Base-by-base conservation (phyloP, 306 rosid species). In the Begonia peltatifolia region DNA sequence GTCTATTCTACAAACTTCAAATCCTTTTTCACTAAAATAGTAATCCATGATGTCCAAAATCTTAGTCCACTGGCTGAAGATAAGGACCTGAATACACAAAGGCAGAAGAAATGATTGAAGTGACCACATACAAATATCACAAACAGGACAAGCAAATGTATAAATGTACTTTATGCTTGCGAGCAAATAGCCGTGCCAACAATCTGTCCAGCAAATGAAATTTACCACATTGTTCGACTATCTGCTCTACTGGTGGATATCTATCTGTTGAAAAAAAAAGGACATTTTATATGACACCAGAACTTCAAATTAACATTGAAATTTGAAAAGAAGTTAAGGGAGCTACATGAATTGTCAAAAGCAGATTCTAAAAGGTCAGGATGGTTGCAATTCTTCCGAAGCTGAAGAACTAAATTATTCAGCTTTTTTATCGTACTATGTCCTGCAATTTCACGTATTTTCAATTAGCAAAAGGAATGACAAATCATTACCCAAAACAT, bases 311-410 rank as follows among this genome's bases (percentile, higher is more conserved):
- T 20, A 20, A 20, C 23, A 0, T 20, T 20, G 23, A 20, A 20
- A 20, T 20, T 20, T 20, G 23, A 20, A 20, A 20, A 20, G 23
- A 20, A 30, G 38, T 30, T 30, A 42, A 43, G 60, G 14, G 38
- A 65, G 54, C 17, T 60, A 92, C 99, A 57, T 20, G 94, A 75
- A 54, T 54, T 74, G 52, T 83, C 86, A 68, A 63, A 79, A 41
- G 65, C 71, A 2, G 94, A 69, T 54, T 81, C 81, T 59, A 92
- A 53, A 52, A 92, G 81, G 60, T 92, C 99, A 16, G 99, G 99
- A 77, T 86, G 99, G 77, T 77, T 81, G 69, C 99, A 92, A 73
- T 77, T 84, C 76, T 92, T 92, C 65, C 99, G 78, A 67, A 92
- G 99, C 57, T 92, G 99, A 67, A 92, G 4, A 54, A 65, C 25